These are phyloP conservation scores for Orbilia oligospora DNA, from an alignment of 2,329 filamentous ascomycete species.

Conservation along the genomic window DNA sequence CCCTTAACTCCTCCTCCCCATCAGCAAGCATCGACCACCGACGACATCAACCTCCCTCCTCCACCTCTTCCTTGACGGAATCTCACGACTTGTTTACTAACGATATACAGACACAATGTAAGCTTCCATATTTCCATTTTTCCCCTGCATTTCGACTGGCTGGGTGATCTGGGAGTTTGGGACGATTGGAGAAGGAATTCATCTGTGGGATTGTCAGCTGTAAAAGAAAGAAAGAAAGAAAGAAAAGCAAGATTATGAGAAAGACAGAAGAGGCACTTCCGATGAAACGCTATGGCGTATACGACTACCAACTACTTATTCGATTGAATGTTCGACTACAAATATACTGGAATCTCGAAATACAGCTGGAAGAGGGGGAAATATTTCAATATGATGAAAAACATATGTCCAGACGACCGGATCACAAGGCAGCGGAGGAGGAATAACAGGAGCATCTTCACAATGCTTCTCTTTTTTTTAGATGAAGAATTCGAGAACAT, in stretches of 20 bases:
- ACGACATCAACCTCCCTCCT: conserved; percentile 38
- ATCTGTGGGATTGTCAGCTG: conserved; percentile 17
- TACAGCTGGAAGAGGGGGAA: conserved; percentile 21
- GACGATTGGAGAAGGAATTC: neutral
- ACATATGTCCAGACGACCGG: conserved; percentile 7
- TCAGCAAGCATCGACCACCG: conserved; percentile 40
- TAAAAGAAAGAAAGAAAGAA: neutral
- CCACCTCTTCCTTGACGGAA: conserved; percentile 27
- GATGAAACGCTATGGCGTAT: neutral
- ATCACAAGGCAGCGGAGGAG: conserved; percentile 1
- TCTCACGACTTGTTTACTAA: conserved; percentile 45
- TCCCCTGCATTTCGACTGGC: neutral
- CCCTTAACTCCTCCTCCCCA: conserved; percentile 3
- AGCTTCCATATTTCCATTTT: conserved; percentile 19
- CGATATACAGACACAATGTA: conserved; percentile 54
- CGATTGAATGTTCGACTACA: neutral
- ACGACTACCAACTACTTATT: neutral
- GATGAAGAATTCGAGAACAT: conserved; percentile 16
- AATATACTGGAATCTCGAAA: neutral
- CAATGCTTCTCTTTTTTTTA: neutral
- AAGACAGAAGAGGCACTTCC: neutral
- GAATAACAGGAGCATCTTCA: neutral
- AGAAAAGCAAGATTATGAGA: too few relatives aligned
- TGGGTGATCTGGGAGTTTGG: conserved; percentile 28
- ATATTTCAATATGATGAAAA: neutral